Base-by-base conservation (phyloP, 2,329 filamentous ascomycete genomes). In the Clonostachys chloroleuca region DNA sequence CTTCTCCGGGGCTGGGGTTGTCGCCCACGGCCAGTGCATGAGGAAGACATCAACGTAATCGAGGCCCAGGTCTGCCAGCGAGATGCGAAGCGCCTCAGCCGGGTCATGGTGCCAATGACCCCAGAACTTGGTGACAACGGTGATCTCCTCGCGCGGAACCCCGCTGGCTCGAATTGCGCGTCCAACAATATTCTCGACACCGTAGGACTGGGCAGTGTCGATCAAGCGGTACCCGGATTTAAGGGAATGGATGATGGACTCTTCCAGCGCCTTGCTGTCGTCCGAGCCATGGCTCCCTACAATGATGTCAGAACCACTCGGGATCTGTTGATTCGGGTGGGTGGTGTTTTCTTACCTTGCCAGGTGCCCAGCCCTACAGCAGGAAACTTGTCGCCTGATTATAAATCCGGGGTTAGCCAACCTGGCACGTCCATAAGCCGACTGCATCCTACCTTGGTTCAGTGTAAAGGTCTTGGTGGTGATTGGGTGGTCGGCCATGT, bases 11-110 rank as follows among this genome's bases (percentile, higher is more conserved):
- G 41, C 43, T 8, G 56, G 54, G 1, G 57, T 57, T 14, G 52
- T 49, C 40, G 62, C 56, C 54, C 57, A 53, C 13, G 60, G 53
- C 61, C 57, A 60, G 43, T 59, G 58, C 56, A 60, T 62, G 36
- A 62, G 54, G 42, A 58, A 59, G 5, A 65, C 48, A 45, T 66
- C 63, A 17, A 66, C 37, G 46, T 65, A 65, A 39, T 62, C 63
- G 5, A 64, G 46, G 6, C 52, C 56, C 5, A 63, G 52, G 33
- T 52, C 49, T 3, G 53, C 44, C 2, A 67, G 60, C 1, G 62
- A 63, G 12, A 46, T 49, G n/a, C 58, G 44, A 12, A 66, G 53
- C 3, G 58, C 61, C 12, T 52, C 52, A 13, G 49, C 54, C 2
- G 60, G 59, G 16, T 56, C 51, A 35, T 65, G 59, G 46, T 65